Evolutionary conservation across 441 rosid species (phyloP).

Genomic region (Isatis lusitanica): DNA sequence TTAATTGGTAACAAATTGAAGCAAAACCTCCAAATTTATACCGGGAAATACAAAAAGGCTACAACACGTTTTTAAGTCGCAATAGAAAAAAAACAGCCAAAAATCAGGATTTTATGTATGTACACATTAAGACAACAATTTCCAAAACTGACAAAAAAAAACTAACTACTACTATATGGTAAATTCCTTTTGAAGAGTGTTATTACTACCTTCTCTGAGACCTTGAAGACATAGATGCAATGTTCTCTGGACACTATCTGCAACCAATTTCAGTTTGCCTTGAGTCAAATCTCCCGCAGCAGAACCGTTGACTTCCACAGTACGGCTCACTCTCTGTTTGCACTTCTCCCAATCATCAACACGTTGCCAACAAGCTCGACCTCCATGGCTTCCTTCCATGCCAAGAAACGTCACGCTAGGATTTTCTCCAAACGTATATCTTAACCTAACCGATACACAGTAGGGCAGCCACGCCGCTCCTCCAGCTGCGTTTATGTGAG

Average conservation of each 20-base stretch:
- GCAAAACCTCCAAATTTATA: conserved; percentile 3
- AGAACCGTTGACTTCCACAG: conserved; percentile 56
- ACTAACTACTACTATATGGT: conserved; percentile 10
- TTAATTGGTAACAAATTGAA: neutral
- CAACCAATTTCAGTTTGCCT: conserved; percentile 79
- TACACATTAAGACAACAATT: conserved; percentile 26
- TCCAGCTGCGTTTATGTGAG: conserved; percentile 83
- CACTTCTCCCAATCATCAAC: conserved; percentile 94
- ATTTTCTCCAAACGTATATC: conserved; percentile 78
- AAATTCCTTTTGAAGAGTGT: conserved; percentile 36
- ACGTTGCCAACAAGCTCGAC: conserved; percentile 88
- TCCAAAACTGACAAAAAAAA: conserved; percentile 20
- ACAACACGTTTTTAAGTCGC: conserved; percentile 2
- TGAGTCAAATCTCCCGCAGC: conserved; percentile 59
- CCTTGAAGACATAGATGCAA: conserved; percentile 75
- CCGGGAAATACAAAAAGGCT: conserved; percentile 17
- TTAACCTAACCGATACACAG: conserved; percentile 86
- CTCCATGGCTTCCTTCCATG: conserved; percentile 99
- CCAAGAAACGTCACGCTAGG: conserved; percentile 64
- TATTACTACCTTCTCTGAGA: conserved; percentile 57
- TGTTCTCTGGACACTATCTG: conserved; percentile 82
- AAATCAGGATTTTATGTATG: conserved; percentile 15
- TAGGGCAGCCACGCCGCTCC: conserved; percentile 99
- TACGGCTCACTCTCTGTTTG: conserved; percentile 75
- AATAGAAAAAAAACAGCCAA: neutral